Percentiles rank a stretch among this genome's conserved stretches.
These are phyloP conservation scores for Dryas alaskensis DNA, from an alignment of 306 rosid species.

Conservation along the genomic window DNA sequence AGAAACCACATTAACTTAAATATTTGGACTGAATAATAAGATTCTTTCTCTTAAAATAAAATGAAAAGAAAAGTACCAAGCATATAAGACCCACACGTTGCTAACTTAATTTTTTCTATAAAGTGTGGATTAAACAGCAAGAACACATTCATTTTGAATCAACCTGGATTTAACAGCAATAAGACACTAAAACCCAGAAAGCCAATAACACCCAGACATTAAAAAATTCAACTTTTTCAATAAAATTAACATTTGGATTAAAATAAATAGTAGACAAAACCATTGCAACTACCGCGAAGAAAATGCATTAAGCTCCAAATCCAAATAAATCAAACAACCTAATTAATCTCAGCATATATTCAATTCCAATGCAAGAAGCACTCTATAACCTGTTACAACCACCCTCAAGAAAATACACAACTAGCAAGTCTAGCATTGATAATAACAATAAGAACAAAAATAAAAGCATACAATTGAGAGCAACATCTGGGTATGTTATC, in stretches of 20 bases:
- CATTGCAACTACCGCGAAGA: not conserved
- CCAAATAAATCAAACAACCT: constrained; percentile 4
- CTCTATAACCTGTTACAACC: not conserved
- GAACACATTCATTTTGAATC: not conserved
- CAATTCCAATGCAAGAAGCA: not conserved
- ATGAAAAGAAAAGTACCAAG: not conserved
- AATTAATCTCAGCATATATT: constrained; percentile 1
- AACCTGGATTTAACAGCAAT: not conserved
- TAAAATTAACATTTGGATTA: not conserved
- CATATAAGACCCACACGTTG: not conserved
- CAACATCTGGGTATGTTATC: constrained; percentile 81
- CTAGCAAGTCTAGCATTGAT: not conserved
- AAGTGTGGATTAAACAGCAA: not conserved
- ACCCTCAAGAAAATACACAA: not conserved
- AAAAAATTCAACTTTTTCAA: not conserved
- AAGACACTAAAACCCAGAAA: constrained; percentile 3
- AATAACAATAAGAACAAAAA: not conserved
- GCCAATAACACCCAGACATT: not conserved
- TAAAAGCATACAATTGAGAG: constrained; percentile 62
- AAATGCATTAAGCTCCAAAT: not conserved
- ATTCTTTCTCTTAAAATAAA: not conserved
- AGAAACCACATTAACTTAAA: constrained; percentile 1
- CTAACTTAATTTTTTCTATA: not conserved
- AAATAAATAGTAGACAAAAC: not conserved
- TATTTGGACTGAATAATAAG: not conserved